phyloP scores from a whole-genome alignment of 352 stramenopile genomes.

The Aphanomyces invadans region DNA sequence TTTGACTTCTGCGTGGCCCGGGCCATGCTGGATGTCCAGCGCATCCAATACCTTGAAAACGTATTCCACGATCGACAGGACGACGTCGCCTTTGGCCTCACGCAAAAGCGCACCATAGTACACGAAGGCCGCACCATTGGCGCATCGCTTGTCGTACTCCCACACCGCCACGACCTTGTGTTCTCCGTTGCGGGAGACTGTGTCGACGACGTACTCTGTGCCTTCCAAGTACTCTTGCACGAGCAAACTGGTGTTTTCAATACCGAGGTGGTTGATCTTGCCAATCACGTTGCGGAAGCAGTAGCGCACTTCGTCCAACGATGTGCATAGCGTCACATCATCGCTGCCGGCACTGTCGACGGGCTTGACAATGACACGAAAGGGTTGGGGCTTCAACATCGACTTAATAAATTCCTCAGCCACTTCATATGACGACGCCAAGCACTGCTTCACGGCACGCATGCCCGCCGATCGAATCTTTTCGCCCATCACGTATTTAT shows the following conservation, averaged over 20 bases:
- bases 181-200: conserved; percentile 59
- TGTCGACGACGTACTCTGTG: conserved; percentile 80
- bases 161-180: conserved; percentile 80
- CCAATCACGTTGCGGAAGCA: conserved; percentile 46
- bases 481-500: conserved; percentile 38
- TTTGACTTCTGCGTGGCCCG: conserved; percentile 23
- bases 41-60: conserved; percentile 21
- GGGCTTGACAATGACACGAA: conserved; percentile 52
- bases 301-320: conserved; percentile 44
- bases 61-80: conserved; percentile 18
- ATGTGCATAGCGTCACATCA: conserved; percentile 67
- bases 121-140: conserved; percentile 68
- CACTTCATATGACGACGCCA: conserved; percentile 26
- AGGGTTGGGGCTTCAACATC: conserved; percentile 9
- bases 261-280: conserved; percentile 35
- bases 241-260: conserved; percentile 47
- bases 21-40: conserved; percentile 15
- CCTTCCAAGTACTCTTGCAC: conserved; percentile 71
- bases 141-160: conserved; percentile 79
- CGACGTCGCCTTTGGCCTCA: conserved; percentile 5
- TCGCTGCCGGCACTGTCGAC: conserved; percentile 62
- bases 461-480: conserved; percentile 28
- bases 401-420: conserved; percentile 33
- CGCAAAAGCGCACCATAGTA: conserved; percentile 46
- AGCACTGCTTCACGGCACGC: conserved; percentile 30